A percentile compares a stretch with the other conserved stretches of the same genome.
Evolutionary conservation across 2,329 filamentous ascomycete species (phyloP).

Genomic region (Aspergillus sojae): DNA sequence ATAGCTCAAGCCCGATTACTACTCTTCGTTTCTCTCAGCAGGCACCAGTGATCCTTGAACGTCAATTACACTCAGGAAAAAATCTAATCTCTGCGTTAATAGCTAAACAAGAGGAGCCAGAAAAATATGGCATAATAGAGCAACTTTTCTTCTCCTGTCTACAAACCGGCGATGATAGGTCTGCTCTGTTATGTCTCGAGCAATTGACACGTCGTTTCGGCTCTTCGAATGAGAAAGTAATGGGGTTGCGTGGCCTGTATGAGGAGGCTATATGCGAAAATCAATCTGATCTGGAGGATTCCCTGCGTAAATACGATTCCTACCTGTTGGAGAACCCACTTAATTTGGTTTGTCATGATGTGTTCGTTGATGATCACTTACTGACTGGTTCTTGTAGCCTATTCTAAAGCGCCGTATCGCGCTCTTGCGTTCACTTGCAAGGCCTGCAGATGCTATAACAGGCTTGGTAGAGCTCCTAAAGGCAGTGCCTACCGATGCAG

Average conservation of each 20-base stretch:
- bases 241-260: conserved; percentile 79
- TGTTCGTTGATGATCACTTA: conserved; percentile 11
- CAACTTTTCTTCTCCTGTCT: conserved; percentile 84
- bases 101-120: conserved; percentile 66
- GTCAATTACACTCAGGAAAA: conserved; percentile 52
- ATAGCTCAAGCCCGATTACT: conserved; percentile 50
- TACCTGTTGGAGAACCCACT: conserved; percentile 73
- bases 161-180: conserved; percentile 77
- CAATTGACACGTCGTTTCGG: conserved; percentile 81
- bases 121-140: conserved; percentile 84
- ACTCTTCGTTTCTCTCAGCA: conserved; percentile 47
- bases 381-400: conserved; percentile 58
- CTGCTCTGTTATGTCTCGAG: conserved; percentile 74
- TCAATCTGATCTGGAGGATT: conserved; percentile 64
- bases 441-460: conserved; percentile 70
- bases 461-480: conserved; percentile 76
- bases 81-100: conserved; percentile 52
- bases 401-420: conserved; percentile 84
- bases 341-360: conserved; percentile 68
- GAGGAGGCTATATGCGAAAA: conserved; percentile 79
- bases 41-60: conserved; percentile 42
- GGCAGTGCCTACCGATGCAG: conserved; percentile 83
- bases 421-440: conserved; percentile 73
- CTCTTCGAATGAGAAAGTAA: conserved; percentile 77
- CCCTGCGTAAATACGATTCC: conserved; percentile 77